Evolutionary conservation across 2,329 filamentous ascomycete species (phyloP), one percentile per base, ranked within the genome.

Genomic region (Pyrenophora seminiperda): DNA sequence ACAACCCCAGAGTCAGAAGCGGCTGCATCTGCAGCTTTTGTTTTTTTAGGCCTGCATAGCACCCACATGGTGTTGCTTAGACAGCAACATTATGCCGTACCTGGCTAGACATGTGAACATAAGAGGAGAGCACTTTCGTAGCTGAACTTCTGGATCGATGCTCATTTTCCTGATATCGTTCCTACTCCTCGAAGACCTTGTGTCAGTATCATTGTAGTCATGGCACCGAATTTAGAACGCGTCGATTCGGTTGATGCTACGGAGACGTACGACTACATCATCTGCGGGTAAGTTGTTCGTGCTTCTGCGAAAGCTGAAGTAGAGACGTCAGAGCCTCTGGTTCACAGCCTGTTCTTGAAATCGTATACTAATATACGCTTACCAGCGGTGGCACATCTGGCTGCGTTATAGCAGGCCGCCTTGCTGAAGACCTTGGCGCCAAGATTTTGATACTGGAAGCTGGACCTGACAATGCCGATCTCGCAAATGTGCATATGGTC

Each of bases 401-500:
- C 15, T 79, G 77, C 56, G 78, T 80, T 1, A 73, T 80, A 27
- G 78, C 78, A 17, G 75, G 72, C 10, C 76, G 78, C 11, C 68
- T 80, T 2, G 76, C 77, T 0, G 77, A 79, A 57, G 74, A 78
- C 27, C 65, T 67, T 2, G 67, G 75, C 44, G 62, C 73, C 4
- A 73, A 59, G 4, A 65, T 80, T 14, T 70, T 79, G 9, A 63
- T 80, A 10, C 62, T 80, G n/a, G 78, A 80, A 61, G 78, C 78
- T 11, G 78, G 78, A 1, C 75, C 73, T 7, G 73, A 79, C 52
- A 78, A 61, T 56, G 58, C 56, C 7, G 59, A 79, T 29, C 66
- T 81, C 0, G 78, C 80, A 36, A 80, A 78, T 44, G 75, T 77
- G 2, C 72, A 80, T 44, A 82, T 82, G 79, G 73, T 73, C 4